phyloP scores from a whole-genome alignment of 1,284 basidiomycete species.

The Pyrrhoderma noxium region DNA sequence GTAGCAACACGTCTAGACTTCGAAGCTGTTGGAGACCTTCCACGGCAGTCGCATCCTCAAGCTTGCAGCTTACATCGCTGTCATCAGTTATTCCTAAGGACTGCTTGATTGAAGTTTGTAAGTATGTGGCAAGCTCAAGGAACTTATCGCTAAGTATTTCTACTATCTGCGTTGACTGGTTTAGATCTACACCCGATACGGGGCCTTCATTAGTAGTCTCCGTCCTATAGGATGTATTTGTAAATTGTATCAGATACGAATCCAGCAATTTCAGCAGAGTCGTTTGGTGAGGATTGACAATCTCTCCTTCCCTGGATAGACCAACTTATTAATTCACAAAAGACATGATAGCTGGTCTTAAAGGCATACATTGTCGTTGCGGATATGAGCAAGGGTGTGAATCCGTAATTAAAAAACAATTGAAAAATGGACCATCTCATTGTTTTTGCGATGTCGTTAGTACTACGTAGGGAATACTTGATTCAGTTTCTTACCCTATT shows the following conservation, averaged over 20 bases:
- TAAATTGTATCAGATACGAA: constrained; percentile 54
- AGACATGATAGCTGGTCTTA: constrained; percentile 31
- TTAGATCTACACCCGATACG: neutral
- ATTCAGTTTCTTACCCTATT: constrained; percentile 45
- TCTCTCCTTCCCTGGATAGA: constrained; percentile 56
- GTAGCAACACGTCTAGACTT: constrained; percentile 56
- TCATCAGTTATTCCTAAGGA: constrained; percentile 32
- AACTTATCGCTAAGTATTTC: constrained; percentile 48
- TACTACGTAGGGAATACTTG: constrained; percentile 3
- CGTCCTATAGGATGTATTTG: constrained; percentile 21
- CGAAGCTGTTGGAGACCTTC: constrained; percentile 18
- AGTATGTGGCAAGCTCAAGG: constrained; percentile 46
- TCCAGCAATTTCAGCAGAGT: constrained; percentile 82
- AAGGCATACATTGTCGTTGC: constrained; percentile 31
- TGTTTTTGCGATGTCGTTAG: neutral
- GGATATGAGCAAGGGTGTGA: constrained; percentile 30
- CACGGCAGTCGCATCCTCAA: constrained; percentile 18
- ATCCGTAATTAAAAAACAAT: constrained; percentile 30
- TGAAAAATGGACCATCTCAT: constrained; percentile 36
- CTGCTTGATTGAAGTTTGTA: constrained; percentile 42
- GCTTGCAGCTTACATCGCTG: neutral
- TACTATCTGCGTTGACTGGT: constrained; percentile 39
- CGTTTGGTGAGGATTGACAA: constrained; percentile 77
- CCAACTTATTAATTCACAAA: constrained; percentile 47
- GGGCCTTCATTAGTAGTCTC: neutral